Base-by-base conservation (phyloP, 768 basidiomycete species). In the Tephrocybe rancida region DNA sequence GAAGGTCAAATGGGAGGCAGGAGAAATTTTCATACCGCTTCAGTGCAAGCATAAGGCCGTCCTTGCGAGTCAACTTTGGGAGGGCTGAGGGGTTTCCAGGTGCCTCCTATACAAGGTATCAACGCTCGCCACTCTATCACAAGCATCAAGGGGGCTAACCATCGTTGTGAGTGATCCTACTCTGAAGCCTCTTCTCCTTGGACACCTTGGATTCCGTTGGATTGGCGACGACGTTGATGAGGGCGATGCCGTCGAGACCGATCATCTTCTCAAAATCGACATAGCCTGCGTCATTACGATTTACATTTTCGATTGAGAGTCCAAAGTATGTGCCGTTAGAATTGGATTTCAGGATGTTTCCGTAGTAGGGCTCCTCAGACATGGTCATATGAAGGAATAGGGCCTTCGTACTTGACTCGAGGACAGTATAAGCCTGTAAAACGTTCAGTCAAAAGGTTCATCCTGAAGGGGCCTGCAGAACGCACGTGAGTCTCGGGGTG, bases 201-300 rank as follows among this genome's bases (percentile, higher is more conserved):
- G 85, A 83, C 4, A 96, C 65, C 3, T 75, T 71, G 0, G 95
- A 94, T 44, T 92, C 86, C 0, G 77, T 73, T 0, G 92, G 79
- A 64, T 98, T 97, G 5, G 87, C 71, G 6, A 99, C 93, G 32
- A 98, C 63, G 64, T 99, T 99, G 60, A 95, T 81, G 43, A 99
- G 72, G 5, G 96, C 96, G 57, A 99, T 96, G 0, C 97, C 97
- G 67, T 98, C 95, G 44, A 99, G 71, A 9, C 95, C 95, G 51
- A 90, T 84, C 81, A 98, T 89, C 78, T 98, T 99, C 75, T 99
- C 97, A 60, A 98, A 99, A 68, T 99, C 96, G 27, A 94, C 95
- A 63, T 81, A 98, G 4, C 97, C 97, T 0, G 73, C 66, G 0
- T 83, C 73, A 66, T 99, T 88, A n/a, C 97, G 83, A 68, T 98